A percentile compares a stretch with the other conserved stretches of the same genome.
These are phyloP conservation scores for Neurospora sp. DNA, from an alignment of 2,329 filamentous ascomycete species.

Conservation along the genomic window DNA sequence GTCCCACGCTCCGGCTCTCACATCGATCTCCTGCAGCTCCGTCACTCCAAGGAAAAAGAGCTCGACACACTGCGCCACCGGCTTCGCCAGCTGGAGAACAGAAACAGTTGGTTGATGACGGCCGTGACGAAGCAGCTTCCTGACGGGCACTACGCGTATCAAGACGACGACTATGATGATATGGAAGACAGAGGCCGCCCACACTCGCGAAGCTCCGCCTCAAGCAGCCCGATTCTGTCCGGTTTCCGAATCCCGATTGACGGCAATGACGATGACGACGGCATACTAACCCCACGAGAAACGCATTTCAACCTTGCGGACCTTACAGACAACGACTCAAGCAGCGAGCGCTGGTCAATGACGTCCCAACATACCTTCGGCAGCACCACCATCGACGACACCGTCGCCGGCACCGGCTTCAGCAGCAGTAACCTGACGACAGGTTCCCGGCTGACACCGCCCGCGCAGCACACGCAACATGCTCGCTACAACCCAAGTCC, in stretches of 20 bases:
- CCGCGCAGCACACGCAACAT: neutral
- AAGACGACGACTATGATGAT: neutral
- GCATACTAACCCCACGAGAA: neutral
- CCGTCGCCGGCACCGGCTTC: neutral
- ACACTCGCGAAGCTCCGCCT: neutral
- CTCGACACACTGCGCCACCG: slow-evolving; percentile 31
- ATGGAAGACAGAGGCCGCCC: neutral
- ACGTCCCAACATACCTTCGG: neutral
- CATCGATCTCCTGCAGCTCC: slow-evolving; percentile 27
- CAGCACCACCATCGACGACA: neutral
- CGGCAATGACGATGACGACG: neutral
- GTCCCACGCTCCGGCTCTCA: slow-evolving; percentile 11
- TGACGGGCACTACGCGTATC: neutral
- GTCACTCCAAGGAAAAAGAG: slow-evolving; percentile 33
- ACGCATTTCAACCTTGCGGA: neutral
- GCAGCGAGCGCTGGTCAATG: neutral
- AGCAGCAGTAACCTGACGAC: neutral
- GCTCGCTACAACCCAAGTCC: neutral
- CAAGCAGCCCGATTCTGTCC: neutral
- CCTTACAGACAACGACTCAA: neutral
- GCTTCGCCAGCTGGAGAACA: slow-evolving; percentile 35
- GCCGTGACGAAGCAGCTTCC: slow-evolving; percentile 21
- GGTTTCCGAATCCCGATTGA: neutral
- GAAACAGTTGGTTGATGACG: slow-evolving; percentile 35
- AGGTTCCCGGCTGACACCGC: neutral